Base-by-base conservation (phyloP, 306 rosid genomes). In the Cucumis melo region DNA sequence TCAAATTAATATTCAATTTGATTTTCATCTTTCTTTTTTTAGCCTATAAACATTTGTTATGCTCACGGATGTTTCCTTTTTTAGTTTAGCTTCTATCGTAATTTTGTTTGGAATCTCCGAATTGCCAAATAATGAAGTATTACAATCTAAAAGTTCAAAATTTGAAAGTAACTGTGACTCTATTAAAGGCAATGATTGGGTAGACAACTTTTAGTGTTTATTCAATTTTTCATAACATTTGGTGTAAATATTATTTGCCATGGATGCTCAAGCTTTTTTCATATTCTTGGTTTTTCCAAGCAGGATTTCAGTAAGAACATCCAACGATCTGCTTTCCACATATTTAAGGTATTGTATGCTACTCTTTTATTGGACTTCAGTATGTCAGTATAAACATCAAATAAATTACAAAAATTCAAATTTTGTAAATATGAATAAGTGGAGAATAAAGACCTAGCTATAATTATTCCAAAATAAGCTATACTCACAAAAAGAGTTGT, bases 221-320 rank as follows among this genome's bases (percentile, higher is more conserved):
- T 46, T 7, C 58, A 46, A 70, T 24, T 27, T 72, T 27, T 50
- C 46, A 24, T n/a, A 72, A 27, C 61, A 27, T 1, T 16, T 48
- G 53, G 16, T 39, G 58, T 4, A 50, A 16, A 14, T 59, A 36
- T n/a, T 51, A 9, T 78, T 82, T 75, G 74, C 67, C 78, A 63
- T 81, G 54, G 79, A 75, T 64, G 76, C 66, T 79, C 46, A 86
- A n/a, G 68, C 70, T 39, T 82, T 34, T 74, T 67, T 39, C 36
- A 38, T 46, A 20, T 74, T 63, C 38, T 44, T 81, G 13, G 63
- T 56, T 71, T 79, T 76, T 75, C 78, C 75, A 85, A 66, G 83
- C 88, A 94, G 97, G 99, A 94, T 83, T 87, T 97, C 66, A 94
- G 99, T 87, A 94, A 90, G 91, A 92, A 89, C 80, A 89, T 92